These are phyloP conservation scores for Gossypium bickii DNA, from an alignment of 345 rosid genomes.

Conservation along the genomic window DNA sequence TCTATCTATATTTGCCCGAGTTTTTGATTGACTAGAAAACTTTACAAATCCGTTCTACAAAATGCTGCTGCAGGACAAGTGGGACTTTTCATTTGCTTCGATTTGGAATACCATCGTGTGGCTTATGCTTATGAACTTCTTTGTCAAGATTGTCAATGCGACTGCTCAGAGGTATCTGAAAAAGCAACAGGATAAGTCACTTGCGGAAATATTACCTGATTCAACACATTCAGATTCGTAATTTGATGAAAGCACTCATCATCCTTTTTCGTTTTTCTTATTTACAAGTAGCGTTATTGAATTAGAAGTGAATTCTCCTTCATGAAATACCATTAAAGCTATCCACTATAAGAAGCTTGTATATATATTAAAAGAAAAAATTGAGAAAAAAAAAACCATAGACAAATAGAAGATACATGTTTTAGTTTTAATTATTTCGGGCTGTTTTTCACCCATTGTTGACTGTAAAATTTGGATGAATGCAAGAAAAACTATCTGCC, in stretches of 20 bases:
- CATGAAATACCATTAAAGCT: background rate
- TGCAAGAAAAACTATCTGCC: background rate
- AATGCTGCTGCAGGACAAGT: constrained; percentile 54
- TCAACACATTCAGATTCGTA: constrained; percentile 36
- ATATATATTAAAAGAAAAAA: constrained; percentile 20
- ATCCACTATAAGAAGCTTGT: constrained; percentile 25
- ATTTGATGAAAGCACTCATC: background rate
- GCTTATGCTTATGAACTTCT: constrained; percentile 95
- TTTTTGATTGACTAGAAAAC: background rate
- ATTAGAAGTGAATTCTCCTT: background rate
- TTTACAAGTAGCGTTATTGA: constrained; percentile 16
- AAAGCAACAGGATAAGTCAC: constrained; percentile 66
- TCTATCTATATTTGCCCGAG: background rate
- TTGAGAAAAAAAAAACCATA: constrained; percentile 2
- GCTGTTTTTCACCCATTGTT: background rate
- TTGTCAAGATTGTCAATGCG: constrained; percentile 67
- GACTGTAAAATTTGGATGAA: constrained; percentile 17
- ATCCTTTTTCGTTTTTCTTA: background rate
- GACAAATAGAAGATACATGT: constrained; percentile 6
- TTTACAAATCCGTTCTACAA: background rate
- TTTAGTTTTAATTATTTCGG: constrained; percentile 19
- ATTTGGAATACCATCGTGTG: constrained; percentile 88
- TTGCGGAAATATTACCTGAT: constrained; percentile 27
- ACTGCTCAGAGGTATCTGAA: constrained; percentile 74
- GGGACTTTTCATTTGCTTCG: constrained; percentile 76